Base-by-base conservation (phyloP, 2,329 filamentous ascomycete species). In the Diaporthe longicolla region DNA sequence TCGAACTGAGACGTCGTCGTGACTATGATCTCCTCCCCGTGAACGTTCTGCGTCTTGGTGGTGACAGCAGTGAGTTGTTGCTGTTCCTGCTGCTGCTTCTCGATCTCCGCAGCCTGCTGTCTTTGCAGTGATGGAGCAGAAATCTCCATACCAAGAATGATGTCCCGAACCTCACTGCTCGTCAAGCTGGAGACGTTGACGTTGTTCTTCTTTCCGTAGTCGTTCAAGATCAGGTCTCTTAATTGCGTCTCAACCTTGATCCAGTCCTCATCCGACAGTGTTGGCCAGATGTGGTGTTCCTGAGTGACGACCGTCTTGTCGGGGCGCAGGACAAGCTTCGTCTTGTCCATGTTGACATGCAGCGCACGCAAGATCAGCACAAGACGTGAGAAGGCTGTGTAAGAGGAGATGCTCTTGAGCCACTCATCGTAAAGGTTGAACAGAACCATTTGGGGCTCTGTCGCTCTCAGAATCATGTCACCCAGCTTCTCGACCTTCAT, bases 191-290 rank as follows among this genome's bases (percentile, higher is more conserved):
- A 97, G 17, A 97, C 96, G 79, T 99, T 99, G 87, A 99, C 97
- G 79, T 98, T 99, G 88, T 99, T 99, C 90, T 99, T 99, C 90
- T 98, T 99, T 81, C 97, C 97, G 82, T 99, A 99, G 82, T 99
- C 97, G 78, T 98, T 98, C 78, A 99, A 82, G 79, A 99, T 99
- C 77, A 99, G 87, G 87, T 99, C 97, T 82, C 97, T 93, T 55
- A 99, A 87, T 81, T 97, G 94, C 59, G 95, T 95, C 88, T 99
- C 97, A n/a, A 99, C 95, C 90, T 98, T 98, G 85, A 99, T 97
- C 97, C 97, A 99, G 76, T 98, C 95, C 79, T 99, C 97, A 77
- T 99, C 97, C 0, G 94, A 93, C 72, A 99, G 86, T 0, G 95
- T 93, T 0, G 97, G 97, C 97, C 97, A 99, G 82, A 99, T 99